A percentile compares a stretch with the other conserved stretches of the same genome.
Conservation (phyloP, 148 eudicot species). For the Rhododendron mucronatum region DNA sequence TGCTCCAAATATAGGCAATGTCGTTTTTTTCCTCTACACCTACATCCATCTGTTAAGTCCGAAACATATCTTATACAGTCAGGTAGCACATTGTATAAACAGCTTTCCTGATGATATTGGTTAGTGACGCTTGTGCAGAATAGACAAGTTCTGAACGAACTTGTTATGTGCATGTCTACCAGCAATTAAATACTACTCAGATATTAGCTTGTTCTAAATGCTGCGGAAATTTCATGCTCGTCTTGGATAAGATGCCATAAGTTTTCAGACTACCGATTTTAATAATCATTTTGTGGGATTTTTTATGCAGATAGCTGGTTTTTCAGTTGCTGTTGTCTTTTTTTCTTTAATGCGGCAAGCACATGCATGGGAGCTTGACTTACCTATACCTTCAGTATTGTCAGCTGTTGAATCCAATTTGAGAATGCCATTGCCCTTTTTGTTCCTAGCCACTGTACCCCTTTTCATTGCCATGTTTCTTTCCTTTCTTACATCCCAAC, state of each 20-base stretch:
- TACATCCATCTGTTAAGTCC: neutral
- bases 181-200: neutral
- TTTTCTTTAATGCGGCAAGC: conserved; percentile 92
- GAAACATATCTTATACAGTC: neutral
- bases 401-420: conserved; percentile 81
- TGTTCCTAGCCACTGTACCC: conserved; percentile 49
- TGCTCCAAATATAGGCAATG: neutral
- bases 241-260: neutral
- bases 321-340: conserved; percentile 63
- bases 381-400: conserved; percentile 80
- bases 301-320: conserved; percentile 67
- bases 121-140: neutral
- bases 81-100: neutral
- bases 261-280: neutral
- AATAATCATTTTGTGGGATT: conserved; percentile 10
- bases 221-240: neutral
- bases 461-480: conserved; percentile 43
- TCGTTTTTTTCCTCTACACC: neutral
- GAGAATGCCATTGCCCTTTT: conserved; percentile 66
- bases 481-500: conserved; percentile 47
- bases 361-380: conserved; percentile 79
- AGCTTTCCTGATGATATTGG: neutral
- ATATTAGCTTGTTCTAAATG: neutral
- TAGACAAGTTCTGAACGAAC: neutral
- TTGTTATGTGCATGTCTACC: neutral